Base-by-base conservation (phyloP, 441 rosid species). In the Pelargonium cotyledonis region DNA sequence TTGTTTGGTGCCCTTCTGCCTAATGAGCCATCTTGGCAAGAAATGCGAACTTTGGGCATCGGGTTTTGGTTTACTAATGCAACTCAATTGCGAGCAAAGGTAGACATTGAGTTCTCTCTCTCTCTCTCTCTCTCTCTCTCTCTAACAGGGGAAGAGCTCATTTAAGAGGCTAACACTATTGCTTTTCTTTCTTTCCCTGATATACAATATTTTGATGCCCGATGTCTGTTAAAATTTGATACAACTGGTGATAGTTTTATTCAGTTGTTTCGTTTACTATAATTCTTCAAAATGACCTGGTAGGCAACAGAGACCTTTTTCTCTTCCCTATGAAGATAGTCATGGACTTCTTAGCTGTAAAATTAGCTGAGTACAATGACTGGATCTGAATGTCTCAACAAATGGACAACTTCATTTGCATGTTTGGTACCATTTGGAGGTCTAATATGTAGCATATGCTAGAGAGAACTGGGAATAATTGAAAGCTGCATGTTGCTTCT, bases 41-140 rank as follows among this genome's bases (percentile, higher is more conserved):
- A 88, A 83, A 87, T 91, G 90, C 88, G 81, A 70, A 78, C 82
- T 68, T 81, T 89, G 81, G 99, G 97, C 58, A 81, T 88, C 82
- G 99, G 99, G 79, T 89, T 82, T 80, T 94, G 99, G 99, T 89
- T 86, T 71, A 82, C 85, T 66, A 80, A 89, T 81, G 80, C 67
- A 73, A 80, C 86, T 76, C 90, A 86, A 60, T 76, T 91, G 79
- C 97, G 97, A 43, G 38, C 83, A 80, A 87, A 88, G 89, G 99
- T 94, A 85, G 61, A 26, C 68, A 68, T 38, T 40, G 41, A 19
- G 68, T 65, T 51, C 53, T 69, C 31, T 65, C 51, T 63, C 9
- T 70, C n/a, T 2, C 57, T 66, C 14, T 58, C 57, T 43, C 21
- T 41, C 40, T 18, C 29, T 63, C 23, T 21, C 23, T 21, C 23